Percentiles rank a stretch among this genome's conserved stretches.
phyloP scores from a whole-genome alignment of 306 rosid genomes.

The Heteromeles arbutifolia region DNA sequence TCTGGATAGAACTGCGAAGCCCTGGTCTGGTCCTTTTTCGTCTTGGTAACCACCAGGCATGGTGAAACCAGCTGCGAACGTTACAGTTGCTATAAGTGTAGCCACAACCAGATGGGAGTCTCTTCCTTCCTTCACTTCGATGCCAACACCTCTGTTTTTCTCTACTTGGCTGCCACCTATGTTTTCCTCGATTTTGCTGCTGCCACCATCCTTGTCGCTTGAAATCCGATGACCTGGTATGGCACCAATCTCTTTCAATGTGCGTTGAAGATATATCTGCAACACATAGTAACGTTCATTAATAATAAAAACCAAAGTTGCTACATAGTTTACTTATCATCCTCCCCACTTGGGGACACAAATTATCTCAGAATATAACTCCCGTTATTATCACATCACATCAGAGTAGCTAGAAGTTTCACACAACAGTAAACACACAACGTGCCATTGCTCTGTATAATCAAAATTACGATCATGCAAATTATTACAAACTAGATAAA shows the following conservation, averaged over 20 bases:
- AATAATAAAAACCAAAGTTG: too few relatives aligned
- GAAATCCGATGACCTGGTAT: background rate
- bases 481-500: too few relatives aligned
- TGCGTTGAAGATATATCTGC: background rate
- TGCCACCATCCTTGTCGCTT: background rate
- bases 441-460: rapidly evolving
- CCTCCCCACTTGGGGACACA: too few relatives aligned
- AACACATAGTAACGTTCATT: background rate
- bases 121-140: background rate
- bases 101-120: background rate
- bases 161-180: background rate
- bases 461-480: too few relatives aligned
- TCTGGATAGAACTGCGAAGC: background rate
- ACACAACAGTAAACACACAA: too few relatives aligned
- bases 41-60: background rate
- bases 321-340: too few relatives aligned
- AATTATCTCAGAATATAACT: too few relatives aligned
- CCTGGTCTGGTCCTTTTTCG: background rate
- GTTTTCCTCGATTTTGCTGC: background rate
- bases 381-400: too few relatives aligned
- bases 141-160: background rate
- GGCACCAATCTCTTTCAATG: background rate
- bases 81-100: background rate
- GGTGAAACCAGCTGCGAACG: background rate
- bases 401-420: too few relatives aligned